Conservation (phyloP, 352 stramenopile species). For the Elongisporangium undulatum region DNA sequence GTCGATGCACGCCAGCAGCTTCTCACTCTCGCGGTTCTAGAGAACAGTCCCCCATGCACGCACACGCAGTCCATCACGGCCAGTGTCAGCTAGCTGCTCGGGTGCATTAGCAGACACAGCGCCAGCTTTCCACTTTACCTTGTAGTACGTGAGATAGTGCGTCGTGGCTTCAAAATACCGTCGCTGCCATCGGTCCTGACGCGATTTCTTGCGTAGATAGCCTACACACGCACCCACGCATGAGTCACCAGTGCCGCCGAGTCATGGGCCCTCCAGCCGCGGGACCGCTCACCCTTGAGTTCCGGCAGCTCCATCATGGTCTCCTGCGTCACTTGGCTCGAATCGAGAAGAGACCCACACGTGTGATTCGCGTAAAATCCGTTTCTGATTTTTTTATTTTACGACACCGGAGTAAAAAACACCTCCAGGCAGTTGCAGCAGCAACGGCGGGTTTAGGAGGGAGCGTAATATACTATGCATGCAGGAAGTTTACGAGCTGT, state of each 20-base stretch:
- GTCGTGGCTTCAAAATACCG: constrained; percentile 98
- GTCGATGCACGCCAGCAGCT: constrained; percentile 85
- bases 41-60: not conserved
- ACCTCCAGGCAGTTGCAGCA: not conserved
- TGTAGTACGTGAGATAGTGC: constrained; percentile 98
- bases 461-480: not conserved
- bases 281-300: constrained; percentile 58
- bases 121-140: constrained; percentile 43
- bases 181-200: constrained; percentile 92
- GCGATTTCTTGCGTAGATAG: constrained; percentile 92
- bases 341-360: not conserved
- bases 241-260: not conserved
- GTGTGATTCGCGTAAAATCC: not conserved
- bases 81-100: not conserved
- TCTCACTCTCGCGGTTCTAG: constrained; percentile 81
- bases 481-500: not conserved
- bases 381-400: not conserved
- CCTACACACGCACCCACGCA: constrained; percentile 26
- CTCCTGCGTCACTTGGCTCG: not conserved
- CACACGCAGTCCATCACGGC: not conserved
- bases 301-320: constrained; percentile 65
- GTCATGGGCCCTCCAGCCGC: too few relatives aligned
- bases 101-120: not conserved
- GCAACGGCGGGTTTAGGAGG: too few relatives aligned
- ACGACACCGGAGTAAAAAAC: not conserved